Percentiles rank a stretch among this genome's conserved stretches.
These are phyloP conservation scores for Suillus occidentalis DNA, from an alignment of 768 basidiomycete genomes.

Conservation along the genomic window DNA sequence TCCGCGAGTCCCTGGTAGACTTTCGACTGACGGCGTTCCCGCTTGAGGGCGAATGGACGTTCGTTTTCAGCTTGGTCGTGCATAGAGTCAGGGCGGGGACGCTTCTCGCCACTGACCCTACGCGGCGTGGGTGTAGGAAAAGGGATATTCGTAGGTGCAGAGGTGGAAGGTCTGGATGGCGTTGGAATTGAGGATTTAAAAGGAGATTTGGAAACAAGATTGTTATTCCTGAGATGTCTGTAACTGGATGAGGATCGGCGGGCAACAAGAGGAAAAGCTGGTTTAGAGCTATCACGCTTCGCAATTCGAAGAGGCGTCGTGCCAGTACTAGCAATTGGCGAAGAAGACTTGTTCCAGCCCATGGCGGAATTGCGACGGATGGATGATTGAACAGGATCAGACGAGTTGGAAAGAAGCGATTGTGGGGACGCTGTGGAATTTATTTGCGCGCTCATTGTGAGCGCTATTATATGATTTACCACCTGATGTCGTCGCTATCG, in stretches of 20 bases:
- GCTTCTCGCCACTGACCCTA: constrained; percentile 75
- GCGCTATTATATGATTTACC: constrained; percentile 14
- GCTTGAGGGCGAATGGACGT: constrained; percentile 65
- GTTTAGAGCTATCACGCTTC: constrained; percentile 29
- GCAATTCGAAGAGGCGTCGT: constrained; percentile 73
- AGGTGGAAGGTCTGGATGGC: constrained; percentile 34
- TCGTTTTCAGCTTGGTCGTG: constrained; percentile 72
- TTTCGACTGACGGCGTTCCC: constrained; percentile 74
- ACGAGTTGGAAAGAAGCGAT: constrained; percentile 59
- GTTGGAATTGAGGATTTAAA: constrained; percentile 69
- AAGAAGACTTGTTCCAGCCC: constrained; percentile 46
- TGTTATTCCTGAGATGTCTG: constrained; percentile 72
- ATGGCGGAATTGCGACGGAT: constrained; percentile 59
- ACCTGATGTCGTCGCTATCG: constrained; percentile 19
- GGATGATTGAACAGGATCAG: constrained; percentile 63
- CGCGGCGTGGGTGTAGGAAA: constrained; percentile 26
- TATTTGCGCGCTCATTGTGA: constrained; percentile 29
- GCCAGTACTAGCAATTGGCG: constrained; percentile 19
- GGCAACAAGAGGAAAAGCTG: constrained; percentile 52
- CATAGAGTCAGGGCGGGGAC: constrained; percentile 71
- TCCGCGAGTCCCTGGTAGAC: constrained; percentile 71
- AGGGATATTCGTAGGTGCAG: constrained; percentile 13
- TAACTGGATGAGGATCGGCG: constrained; percentile 78
- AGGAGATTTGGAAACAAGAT: constrained; percentile 84
- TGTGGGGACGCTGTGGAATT: constrained; percentile 32